phyloP scores from a whole-genome alignment of 345 rosid genomes.

The Ailanthus altissimus region DNA sequence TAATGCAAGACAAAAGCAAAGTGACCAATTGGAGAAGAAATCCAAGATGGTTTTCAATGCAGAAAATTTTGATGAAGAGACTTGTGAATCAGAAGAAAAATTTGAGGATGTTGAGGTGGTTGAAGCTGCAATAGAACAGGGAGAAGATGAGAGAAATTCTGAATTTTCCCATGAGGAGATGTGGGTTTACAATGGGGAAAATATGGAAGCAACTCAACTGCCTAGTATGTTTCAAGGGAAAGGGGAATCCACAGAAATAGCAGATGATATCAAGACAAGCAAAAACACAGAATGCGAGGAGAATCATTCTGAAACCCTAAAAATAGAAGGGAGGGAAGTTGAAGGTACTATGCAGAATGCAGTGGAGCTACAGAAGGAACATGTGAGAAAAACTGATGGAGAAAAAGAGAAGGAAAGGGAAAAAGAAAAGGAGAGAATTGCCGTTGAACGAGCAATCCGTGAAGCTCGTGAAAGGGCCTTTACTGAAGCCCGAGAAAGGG shows the following conservation, averaged over 20 bases:
- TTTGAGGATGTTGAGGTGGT: conserved; percentile 34
- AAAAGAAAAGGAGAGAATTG: conserved; percentile 68
- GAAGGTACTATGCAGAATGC: conserved; percentile 43
- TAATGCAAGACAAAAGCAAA: conserved; percentile 36
- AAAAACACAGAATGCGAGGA: conserved; percentile 39
- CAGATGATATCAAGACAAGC: conserved; percentile 29
- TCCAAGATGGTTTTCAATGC: conserved; percentile 27
- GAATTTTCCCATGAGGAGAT: conserved; percentile 38
- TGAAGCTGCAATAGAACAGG: conserved; percentile 30
- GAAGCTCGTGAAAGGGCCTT: conserved; percentile 97
- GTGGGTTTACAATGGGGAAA: conserved; percentile 27
- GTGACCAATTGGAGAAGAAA: conserved; percentile 35
- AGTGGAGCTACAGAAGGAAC: conserved; percentile 39
- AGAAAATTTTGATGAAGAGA: conserved; percentile 45
- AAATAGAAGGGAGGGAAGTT: conserved; percentile 44
- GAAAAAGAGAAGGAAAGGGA: conserved; percentile 55
- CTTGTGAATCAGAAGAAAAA: conserved; percentile 40
- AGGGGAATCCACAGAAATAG: conserved; percentile 31
- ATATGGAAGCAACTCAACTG: conserved; percentile 31
- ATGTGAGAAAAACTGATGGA: conserved; percentile 46
- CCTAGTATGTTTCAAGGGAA: conserved; percentile 37
- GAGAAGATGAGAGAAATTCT: conserved; percentile 26
- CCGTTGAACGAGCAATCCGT: conserved; percentile 88
- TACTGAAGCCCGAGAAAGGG: conserved; percentile 79
- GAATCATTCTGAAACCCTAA: conserved; percentile 34